Base-by-base conservation (phyloP, 2,329 filamentous ascomycete species). In the Calonectria pseudoreteaudii region DNA sequence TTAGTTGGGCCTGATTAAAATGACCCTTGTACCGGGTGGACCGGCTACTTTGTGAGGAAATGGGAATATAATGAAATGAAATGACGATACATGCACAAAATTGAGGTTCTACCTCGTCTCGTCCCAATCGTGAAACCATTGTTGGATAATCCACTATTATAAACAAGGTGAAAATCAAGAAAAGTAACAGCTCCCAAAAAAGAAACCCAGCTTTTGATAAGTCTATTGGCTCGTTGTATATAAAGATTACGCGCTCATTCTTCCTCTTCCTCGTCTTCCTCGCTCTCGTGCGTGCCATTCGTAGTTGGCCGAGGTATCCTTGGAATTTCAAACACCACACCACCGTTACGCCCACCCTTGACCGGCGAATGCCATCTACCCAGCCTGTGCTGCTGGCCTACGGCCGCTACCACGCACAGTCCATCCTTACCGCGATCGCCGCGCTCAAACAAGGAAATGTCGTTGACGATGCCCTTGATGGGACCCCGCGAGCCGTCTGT, bases 291-390 rank as follows among this genome's bases (percentile, higher is more conserved):
- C 64, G 80, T 80, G 26, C 84, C 86, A 69, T 86, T 85, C n/a
- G 75, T 79, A 69, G 71, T 78, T 23, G 76, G 75, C 74, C 79
- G 84, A 56, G 80, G 79, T 78, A 85, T 78, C 80, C 86, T 87
- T 18, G 94, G 91, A 41, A 98, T 91, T 83, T 98, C 95, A 82
- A 98, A 97, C 13, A 98, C 90, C 30, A 97, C 90, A n/a, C 94
- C 94, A 9, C 95, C 94, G 82, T 98, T 98, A 77, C 93, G 93
- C 5, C 92, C 79, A 23, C 66, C 95, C 10, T 87, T 87, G 58
- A 85, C 84, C 30, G 89, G 84, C 71, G 89, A 89, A 85, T 93
- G 93, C 95, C 95, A 98, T 75, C 94, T 89, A 5, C 95, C 97
- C 52, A 98, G 87, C 56, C 95, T 91, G 84, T 96, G 94, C 85